Conservation (phyloP, 1,284 basidiomycete species). For the Malassezia globosa region DNA sequence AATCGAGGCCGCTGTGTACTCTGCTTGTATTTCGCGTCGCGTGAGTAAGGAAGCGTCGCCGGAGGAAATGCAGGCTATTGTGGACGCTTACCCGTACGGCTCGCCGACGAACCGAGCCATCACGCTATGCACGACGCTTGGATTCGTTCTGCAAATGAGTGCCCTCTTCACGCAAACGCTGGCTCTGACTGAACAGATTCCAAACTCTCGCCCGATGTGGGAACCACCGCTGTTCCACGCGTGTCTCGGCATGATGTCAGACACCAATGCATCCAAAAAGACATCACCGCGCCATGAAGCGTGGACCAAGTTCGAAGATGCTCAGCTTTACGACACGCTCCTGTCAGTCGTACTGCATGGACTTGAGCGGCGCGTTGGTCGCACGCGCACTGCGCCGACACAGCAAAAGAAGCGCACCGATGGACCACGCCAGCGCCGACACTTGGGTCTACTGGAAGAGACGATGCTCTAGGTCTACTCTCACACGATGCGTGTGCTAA, state of each 20-base stretch:
- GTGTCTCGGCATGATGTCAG: slow-evolving; percentile 5
- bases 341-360: slow-evolving; percentile 8
- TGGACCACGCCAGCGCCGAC: slow-evolving; percentile 12
- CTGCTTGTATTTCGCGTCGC: slow-evolving; percentile 8
- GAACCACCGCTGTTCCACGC: slow-evolving; percentile 18
- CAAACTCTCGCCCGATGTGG: slow-evolving; percentile 1
- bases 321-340: slow-evolving; percentile 2
- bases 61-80: slow-evolving; percentile 12
- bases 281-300: neutral
- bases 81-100: slow-evolving; percentile 11
- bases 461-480: slow-evolving; percentile 12
- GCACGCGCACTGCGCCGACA: neutral
- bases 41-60: slow-evolving; percentile 7
- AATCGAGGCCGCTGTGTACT: slow-evolving; percentile 13
- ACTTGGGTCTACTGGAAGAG: slow-evolving; percentile 13
- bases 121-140: slow-evolving; percentile 12
- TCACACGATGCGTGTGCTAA: neutral
- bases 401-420: neutral
- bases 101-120: slow-evolving; percentile 17
- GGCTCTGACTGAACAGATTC: slow-evolving; percentile 1
- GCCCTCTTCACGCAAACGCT: slow-evolving; percentile 13
- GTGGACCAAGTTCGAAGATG: slow-evolving; percentile 14
- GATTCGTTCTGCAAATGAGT: slow-evolving; percentile 16
- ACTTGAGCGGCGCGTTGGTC: slow-evolving; percentile 8
- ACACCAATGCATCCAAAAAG: neutral